phyloP scores from a whole-genome alignment of 2,329 filamentous ascomycete species.

The Arachnomyces sp. region DNA sequence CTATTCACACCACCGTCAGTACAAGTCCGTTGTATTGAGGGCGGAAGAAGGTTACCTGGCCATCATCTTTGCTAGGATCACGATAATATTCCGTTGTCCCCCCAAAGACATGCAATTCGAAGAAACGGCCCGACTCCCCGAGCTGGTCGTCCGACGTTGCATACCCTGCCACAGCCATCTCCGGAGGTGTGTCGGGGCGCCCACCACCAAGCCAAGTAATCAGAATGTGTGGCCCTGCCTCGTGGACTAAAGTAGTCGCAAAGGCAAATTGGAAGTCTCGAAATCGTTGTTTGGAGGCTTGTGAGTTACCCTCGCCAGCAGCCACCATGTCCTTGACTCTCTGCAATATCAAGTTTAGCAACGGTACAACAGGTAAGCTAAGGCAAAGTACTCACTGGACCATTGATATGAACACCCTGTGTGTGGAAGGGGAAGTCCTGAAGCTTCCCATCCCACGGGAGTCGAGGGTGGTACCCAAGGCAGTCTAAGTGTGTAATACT shows the following conservation, averaged over 20 bases:
- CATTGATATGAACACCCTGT: not conserved
- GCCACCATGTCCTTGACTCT: constrained; percentile 1
- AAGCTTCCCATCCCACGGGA: not conserved
- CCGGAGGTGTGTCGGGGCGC: not conserved
- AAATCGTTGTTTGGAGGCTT: not conserved
- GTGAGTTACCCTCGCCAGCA: not conserved
- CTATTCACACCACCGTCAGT: not conserved
- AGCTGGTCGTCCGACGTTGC: not conserved
- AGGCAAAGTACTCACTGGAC: not conserved
- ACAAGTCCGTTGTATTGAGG: too few relatives aligned
- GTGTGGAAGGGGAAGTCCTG: not conserved
- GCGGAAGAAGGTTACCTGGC: not conserved
- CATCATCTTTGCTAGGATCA: not conserved
- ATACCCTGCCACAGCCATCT: not conserved
- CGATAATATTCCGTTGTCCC: constrained; percentile 1
- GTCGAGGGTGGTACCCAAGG: not conserved
- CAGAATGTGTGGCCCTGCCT: not conserved
- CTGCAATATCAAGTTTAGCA: not conserved
- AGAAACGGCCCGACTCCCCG: not conserved
- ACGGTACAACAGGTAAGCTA: not conserved
- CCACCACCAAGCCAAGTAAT: not conserved
- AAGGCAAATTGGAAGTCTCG: not conserved
- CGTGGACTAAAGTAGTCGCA: not conserved
- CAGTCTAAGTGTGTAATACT: not conserved
- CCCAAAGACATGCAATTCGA: constrained; percentile 1